phyloP scores from a whole-genome alignment of 1,284 basidiomycete species.

The Wallemia hederae region DNA sequence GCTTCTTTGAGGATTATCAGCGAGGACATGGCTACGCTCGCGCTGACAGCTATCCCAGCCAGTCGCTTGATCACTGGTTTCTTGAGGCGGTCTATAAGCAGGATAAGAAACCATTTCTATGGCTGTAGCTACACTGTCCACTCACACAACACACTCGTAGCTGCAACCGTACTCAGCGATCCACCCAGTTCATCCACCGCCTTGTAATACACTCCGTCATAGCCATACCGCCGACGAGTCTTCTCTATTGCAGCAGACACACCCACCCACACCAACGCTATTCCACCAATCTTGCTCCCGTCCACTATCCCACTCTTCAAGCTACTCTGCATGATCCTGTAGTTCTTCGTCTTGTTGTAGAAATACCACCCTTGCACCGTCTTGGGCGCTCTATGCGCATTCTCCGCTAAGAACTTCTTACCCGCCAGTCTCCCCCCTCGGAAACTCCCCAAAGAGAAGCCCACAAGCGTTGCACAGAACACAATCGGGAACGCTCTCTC shows the following conservation, averaged over 20 bases:
- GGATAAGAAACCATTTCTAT: no score
- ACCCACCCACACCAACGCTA: constrained; percentile 32
- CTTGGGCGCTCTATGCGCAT: constrained; percentile 39
- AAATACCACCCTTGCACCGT: constrained; percentile 68
- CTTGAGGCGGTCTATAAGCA: neutral
- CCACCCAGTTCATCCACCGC: neutral
- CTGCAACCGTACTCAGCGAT: neutral
- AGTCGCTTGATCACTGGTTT: neutral
- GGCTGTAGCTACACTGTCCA: no score
- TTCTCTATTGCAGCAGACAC: constrained; percentile 31
- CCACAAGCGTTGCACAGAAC: constrained; percentile 23
- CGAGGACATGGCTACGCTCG: neutral
- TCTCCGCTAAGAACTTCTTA: constrained; percentile 26
- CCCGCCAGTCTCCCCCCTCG: constrained; percentile 30
- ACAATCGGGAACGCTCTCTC: neutral
- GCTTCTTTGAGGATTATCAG: neutral
- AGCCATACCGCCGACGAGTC: constrained; percentile 17
- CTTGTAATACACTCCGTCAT: constrained; percentile 18
- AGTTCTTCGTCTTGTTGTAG: constrained; percentile 77
- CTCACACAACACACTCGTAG: neutral
- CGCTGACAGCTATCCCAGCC: neutral
- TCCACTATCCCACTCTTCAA: constrained; percentile 32
- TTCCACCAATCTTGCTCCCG: constrained; percentile 25
- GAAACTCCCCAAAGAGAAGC: constrained; percentile 33
- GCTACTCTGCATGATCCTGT: constrained; percentile 41